Conservation (phyloP, 1,284 basidiomycete genomes). For the Abortiporus biennis region DNA sequence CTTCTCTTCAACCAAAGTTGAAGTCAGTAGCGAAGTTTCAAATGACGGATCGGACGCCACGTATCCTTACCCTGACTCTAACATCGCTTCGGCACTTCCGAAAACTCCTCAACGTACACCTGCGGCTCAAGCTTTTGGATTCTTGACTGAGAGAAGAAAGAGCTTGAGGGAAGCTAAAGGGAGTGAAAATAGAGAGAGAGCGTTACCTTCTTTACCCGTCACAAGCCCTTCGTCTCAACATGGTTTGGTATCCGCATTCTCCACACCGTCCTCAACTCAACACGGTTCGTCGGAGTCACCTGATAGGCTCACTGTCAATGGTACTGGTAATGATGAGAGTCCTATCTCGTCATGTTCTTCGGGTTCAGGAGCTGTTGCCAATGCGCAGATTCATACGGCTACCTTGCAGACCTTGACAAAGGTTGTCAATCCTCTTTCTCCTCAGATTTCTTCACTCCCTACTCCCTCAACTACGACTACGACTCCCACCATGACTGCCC, state of each 20-base stretch:
- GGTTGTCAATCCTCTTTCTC: conserved; percentile 17
- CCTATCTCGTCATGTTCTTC: neutral
- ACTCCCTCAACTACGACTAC: conserved; percentile 13
- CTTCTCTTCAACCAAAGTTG: conserved; percentile 69
- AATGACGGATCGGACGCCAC: conserved; percentile 5
- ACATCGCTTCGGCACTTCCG: conserved; percentile 17
- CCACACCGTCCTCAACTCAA: conserved; percentile 8
- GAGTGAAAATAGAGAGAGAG: too few species aligned
- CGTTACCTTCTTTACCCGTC: conserved; percentile 4
- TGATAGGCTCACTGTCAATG: neutral
- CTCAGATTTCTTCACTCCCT: conserved; percentile 10
- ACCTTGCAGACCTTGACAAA: conserved; percentile 12
- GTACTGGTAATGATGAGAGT: conserved; percentile 2
- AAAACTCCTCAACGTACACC: conserved; percentile 42
- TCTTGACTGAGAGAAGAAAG: conserved; percentile 40
- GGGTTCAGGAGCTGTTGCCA: conserved; percentile 2
- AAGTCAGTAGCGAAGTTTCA: conserved; percentile 39
- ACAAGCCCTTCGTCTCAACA: too few species aligned
- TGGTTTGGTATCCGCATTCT: neutral
- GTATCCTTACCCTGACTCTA: too few species aligned
- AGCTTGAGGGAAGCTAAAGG: conserved; percentile 17
- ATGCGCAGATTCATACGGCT: conserved; percentile 7
- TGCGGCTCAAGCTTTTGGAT: conserved; percentile 64
- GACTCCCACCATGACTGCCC: neutral
- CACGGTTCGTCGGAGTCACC: conserved; percentile 1